A percentile compares a stretch with the other conserved stretches of the same genome.
Evolutionary conservation across 495 filamentous ascomycete species (phyloP).

Genomic region (Tirmania nivea): DNA sequence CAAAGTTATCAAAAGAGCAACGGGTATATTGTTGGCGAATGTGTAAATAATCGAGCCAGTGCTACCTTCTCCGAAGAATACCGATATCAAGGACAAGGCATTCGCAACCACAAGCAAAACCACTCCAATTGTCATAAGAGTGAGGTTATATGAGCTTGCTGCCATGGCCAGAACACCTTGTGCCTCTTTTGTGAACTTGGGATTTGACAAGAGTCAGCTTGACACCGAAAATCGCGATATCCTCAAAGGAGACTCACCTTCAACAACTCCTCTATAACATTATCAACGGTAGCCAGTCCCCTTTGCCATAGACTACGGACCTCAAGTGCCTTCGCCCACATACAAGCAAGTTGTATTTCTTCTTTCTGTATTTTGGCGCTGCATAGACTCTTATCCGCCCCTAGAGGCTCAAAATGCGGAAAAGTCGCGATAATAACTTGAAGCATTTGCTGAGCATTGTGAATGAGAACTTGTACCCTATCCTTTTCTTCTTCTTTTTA

Average conservation of each 20-base stretch:
- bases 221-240: no score
- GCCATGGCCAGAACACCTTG: constrained; percentile 26
- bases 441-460: constrained; percentile 61
- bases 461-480: constrained; percentile 40
- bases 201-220: no score
- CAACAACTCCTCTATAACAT: background rate
- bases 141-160: constrained; percentile 74
- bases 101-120: constrained; percentile 26
- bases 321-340: constrained; percentile 3
- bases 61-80: background rate
- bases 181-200: constrained; percentile 9
- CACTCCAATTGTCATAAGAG: constrained; percentile 34
- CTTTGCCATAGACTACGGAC: no score
- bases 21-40: constrained; percentile 6
- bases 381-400: background rate
- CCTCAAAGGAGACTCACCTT: background rate
- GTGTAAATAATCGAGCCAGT: background rate
- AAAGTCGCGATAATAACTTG: constrained; percentile 50
- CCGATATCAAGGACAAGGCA: constrained; percentile 17
- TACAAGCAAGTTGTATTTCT: constrained; percentile 40
- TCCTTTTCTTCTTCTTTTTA: constrained; percentile 18
- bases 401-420: constrained; percentile 34
- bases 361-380: constrained; percentile 18
- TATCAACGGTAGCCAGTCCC: no score
- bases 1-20: constrained; percentile 25